Conservation (phyloP, 1,139 yeast species). For the Diutina pseudorugosa region DNA sequence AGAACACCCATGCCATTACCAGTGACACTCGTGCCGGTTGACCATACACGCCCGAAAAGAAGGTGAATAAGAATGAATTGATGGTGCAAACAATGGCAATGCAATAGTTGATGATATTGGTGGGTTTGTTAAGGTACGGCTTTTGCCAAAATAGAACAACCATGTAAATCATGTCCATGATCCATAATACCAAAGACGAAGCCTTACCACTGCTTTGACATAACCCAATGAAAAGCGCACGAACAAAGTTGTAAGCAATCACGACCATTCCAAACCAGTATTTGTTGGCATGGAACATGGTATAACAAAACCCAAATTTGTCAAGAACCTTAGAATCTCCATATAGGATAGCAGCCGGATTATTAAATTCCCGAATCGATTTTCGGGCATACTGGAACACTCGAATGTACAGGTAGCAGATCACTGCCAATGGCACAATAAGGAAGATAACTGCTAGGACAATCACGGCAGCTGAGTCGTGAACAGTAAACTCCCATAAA, state of each 20-base stretch:
- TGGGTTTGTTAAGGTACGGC: constrained; percentile 64
- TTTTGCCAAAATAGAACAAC: constrained; percentile 40
- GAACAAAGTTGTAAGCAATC: constrained; percentile 40
- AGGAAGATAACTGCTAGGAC: constrained; percentile 58
- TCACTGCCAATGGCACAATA: constrained; percentile 38
- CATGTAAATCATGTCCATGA: constrained; percentile 53
- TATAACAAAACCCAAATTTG: constrained; percentile 68
- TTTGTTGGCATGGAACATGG: constrained; percentile 66
- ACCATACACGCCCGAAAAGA: constrained; percentile 62
- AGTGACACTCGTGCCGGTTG: constrained; percentile 58
- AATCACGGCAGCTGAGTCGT: constrained; percentile 66
- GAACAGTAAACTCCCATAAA: constrained; percentile 60
- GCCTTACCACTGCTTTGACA: constrained; percentile 62
- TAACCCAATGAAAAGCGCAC: constrained; percentile 53
- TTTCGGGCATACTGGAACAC: constrained; percentile 42
- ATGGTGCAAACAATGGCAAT: constrained; percentile 53
- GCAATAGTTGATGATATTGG: constrained; percentile 53
- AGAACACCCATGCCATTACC: constrained; percentile 73
- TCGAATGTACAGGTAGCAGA: constrained; percentile 50
- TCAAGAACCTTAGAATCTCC: constrained; percentile 54
- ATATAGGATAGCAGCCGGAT: constrained; percentile 69
- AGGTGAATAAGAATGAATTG: constrained; percentile 62
- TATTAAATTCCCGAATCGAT: constrained; percentile 42
- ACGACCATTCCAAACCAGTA: constrained; percentile 67
- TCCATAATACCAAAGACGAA: constrained; percentile 53